Conservation (phyloP, 1,284 basidiomycete genomes). For the Sanghuangporus sanghuang region DNA sequence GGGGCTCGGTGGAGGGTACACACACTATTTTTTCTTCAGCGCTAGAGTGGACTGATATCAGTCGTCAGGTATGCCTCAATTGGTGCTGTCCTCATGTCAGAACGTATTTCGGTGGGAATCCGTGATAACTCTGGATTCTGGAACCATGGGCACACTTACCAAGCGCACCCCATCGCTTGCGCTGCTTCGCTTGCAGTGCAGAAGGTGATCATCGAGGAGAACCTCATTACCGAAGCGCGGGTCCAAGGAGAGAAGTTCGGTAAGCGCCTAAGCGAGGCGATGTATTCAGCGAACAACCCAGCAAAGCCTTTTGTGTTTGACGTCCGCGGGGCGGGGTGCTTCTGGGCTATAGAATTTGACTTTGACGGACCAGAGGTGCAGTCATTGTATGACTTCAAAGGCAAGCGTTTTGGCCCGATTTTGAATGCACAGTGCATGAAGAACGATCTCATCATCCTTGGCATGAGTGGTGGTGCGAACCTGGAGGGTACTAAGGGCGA, state of each 20-base stretch:
- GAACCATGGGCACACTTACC: constrained; percentile 87
- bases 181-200: constrained; percentile 79
- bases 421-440: constrained; percentile 61
- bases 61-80: constrained; percentile 70
- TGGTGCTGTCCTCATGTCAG: constrained; percentile 73
- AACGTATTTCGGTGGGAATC: constrained; percentile 65
- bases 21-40: constrained; percentile 15
- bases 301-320: constrained; percentile 67
- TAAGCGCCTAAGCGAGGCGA: constrained; percentile 46
- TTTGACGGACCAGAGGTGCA: constrained; percentile 37
- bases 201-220: constrained; percentile 60
- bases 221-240: constrained; percentile 63
- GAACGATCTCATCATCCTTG: constrained; percentile 66
- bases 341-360: constrained; percentile 82
- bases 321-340: constrained; percentile 73
- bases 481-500: constrained; percentile 68
- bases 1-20: constrained; percentile 79
- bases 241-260: constrained; percentile 59
- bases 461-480: constrained; percentile 63
- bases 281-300: constrained; percentile 47
- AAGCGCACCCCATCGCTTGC: constrained; percentile 71
- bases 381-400: constrained; percentile 43
- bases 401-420: constrained; percentile 49
- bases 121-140: constrained; percentile 60
- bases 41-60: background rate